Percentiles rank a stretch among this genome's conserved stretches.
Conservation (phyloP, 768 basidiomycete species). For the Dictyophora rubrovolvata region DNA sequence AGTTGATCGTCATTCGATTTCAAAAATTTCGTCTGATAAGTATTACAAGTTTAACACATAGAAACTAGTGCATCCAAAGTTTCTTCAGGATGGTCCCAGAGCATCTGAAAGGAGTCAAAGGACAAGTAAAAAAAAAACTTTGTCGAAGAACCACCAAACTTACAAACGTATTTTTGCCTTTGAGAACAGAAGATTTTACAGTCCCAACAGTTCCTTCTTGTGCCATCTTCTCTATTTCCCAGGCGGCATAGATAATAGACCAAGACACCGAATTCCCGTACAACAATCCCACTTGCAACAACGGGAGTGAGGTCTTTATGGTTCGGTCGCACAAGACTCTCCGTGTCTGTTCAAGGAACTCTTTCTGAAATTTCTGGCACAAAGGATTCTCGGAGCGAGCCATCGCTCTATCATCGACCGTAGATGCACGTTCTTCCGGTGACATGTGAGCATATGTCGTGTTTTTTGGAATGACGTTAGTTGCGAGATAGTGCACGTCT, state of each 20-base stretch:
- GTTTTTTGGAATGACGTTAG: slow-evolving; percentile 16
- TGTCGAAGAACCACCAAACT: background rate
- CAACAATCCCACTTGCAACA: background rate
- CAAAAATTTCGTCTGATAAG: background rate
- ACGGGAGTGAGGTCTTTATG: background rate
- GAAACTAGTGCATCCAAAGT: background rate
- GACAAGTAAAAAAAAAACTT: background rate
- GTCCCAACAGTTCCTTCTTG: background rate
- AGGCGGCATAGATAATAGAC: background rate
- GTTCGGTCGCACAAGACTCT: background rate
- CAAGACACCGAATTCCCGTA: background rate
- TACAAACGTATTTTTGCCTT: background rate
- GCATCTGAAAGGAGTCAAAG: background rate
- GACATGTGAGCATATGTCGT: background rate
- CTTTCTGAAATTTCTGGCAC: background rate
- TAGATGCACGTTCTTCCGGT: background rate
- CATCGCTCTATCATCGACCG: background rate
- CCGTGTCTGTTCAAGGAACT: background rate
- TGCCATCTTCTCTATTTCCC: slow-evolving; percentile 2
- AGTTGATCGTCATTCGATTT: too few species aligned
- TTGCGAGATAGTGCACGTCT: slow-evolving; percentile 16
- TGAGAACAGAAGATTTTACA: background rate
- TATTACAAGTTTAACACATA: background rate
- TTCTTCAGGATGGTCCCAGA: slow-evolving; percentile 2
- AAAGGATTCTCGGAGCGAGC: slow-evolving; percentile 3